Evolutionary conservation across 495 filamentous ascomycete species (phyloP), one percentile per base, ranked within the genome.

Genomic region (Neurospora tetraspora): DNA sequence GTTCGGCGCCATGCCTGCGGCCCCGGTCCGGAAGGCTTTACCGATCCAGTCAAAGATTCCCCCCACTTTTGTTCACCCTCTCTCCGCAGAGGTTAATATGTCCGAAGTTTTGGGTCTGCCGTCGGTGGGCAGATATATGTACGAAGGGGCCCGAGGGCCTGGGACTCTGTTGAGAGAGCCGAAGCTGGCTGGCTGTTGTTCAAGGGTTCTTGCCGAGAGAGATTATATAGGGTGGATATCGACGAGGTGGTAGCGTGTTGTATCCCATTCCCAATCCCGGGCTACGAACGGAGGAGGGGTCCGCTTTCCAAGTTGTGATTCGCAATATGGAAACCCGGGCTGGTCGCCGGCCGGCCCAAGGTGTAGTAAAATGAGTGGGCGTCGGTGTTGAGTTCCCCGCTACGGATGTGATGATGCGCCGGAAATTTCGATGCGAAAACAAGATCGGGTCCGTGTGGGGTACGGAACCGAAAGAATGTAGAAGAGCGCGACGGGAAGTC

Each of bases 1-100:
- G 16, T 72, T 70, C 65, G 72, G 72, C 72, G 59, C 70, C 72
- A 70, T 74, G 73, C 45, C 73, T 71, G 70, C 37, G 68, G 53
- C 61, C 42, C 70, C 43, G 71, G 16, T 68, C 18, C 68, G 61
- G 61, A 37, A 45, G 34, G 45, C 68, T 69, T 59, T 65, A 65
- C 27, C 27, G 53, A 65, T 65, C 53, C 53, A 34, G 53, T 65
- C 53, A 65, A 65, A 65, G 27, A 65, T 34, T 65, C 14, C 27
- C 53, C 53, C 27, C 53, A 65, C 53, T 36, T 65, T 65, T 65
- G 53, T 4, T 65, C 31, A 59, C 14, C 53, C 53, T 65, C 53
- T 65, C 31, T 65, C 53, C 27, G 27, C 11, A 65, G 53, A 65
- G 53, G 27, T 65, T 34, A 18, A 14, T 34, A 31, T 65, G 53